phyloP scores from a whole-genome alignment of 495 filamentous ascomycete species.

The Penicillium tannophilum region DNA sequence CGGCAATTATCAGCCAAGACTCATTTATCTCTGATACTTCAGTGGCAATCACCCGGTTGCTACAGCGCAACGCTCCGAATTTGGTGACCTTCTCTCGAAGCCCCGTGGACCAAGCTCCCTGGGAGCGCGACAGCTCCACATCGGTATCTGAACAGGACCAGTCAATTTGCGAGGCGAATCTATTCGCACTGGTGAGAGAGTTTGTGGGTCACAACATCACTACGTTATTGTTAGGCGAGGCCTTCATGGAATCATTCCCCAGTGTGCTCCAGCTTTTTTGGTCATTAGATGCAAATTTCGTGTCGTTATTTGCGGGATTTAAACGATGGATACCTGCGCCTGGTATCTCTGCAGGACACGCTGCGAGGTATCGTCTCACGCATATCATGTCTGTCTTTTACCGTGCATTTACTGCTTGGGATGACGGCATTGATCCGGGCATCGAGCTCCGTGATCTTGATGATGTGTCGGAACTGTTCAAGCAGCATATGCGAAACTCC shows the following conservation, averaged over 20 bases:
- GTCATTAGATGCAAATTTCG: slow-evolving; percentile 56
- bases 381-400: slow-evolving; percentile 50
- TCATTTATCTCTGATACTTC: slow-evolving; percentile 44
- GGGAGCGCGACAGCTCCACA: slow-evolving; percentile 57
- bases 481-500: slow-evolving; percentile 44
- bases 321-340: slow-evolving; percentile 56
- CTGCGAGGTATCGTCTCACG: slow-evolving; percentile 54
- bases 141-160: slow-evolving; percentile 35
- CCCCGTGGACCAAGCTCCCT: slow-evolving; percentile 59
- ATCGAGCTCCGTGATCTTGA: slow-evolving; percentile 55
- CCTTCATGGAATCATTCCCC: slow-evolving; percentile 58
- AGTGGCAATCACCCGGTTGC: slow-evolving; percentile 27
- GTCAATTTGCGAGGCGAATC: slow-evolving; percentile 48
- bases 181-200: slow-evolving; percentile 55
- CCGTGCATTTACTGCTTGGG: slow-evolving; percentile 47
- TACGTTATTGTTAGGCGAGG: slow-evolving; percentile 54
- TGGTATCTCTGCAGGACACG: slow-evolving; percentile 49
- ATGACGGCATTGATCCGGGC: slow-evolving; percentile 47
- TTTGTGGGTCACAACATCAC: slow-evolving; percentile 57
- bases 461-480: slow-evolving; percentile 53
- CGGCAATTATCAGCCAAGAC: slow-evolving; percentile 46
- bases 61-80: slow-evolving; percentile 48
- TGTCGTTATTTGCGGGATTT: slow-evolving; percentile 51
- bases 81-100: slow-evolving; percentile 62
- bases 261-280: slow-evolving; percentile 55